Evolutionary conservation across 768 basidiomycete species (phyloP), one percentile per base, ranked within the genome.

Genomic region (Coprinopsis cinerea): DNA sequence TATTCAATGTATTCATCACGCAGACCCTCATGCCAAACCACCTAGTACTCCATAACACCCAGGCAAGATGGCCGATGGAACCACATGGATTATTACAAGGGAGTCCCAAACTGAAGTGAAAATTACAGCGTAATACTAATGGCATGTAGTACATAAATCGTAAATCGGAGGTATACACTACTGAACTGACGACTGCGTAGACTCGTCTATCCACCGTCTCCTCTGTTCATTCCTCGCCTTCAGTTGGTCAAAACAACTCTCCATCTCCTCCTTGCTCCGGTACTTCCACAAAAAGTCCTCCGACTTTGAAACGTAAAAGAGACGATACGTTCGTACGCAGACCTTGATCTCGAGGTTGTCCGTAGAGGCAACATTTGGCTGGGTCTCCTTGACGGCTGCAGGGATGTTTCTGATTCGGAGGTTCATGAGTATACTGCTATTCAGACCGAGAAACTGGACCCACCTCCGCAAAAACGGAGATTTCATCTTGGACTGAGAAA

Each of bases 311-410:
- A 87, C 86, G 61, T 82, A 92, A 71, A 93, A 92, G 13, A 92
- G 65, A 27, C 85, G 75, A 63, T 92, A 92, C 7, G 85, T 88
- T 51, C 83, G 75, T 28, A 91, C 75, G 65, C 93, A 95, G 49
- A 96, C 79, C 54, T 85, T 85, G 61, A 90, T 88, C 64, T 91
- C 88, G 15, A 94, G 74, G 2, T 76, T 76, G 26, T 85, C 83
- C 30, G 62, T 72, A 0, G 80, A 73, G 24, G 74, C 57, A 20
- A 79, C 67, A 35, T 79, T 70, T 0, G 75, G 77, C 9, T 64
- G 65, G 2, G 60, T 56, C 10, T 71, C 66, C 15, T 66, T 65
- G 10, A 69, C 58, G 35, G 62, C 57, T 5, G 57, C 53, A 47
- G 68, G 66, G 51, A 73, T 58, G 55, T 72, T 76, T 61, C 77